Evolutionary conservation across 2,329 filamentous ascomycete species (phyloP), one percentile per base, ranked within the genome.

Genomic region (Fusarium incarnatum): DNA sequence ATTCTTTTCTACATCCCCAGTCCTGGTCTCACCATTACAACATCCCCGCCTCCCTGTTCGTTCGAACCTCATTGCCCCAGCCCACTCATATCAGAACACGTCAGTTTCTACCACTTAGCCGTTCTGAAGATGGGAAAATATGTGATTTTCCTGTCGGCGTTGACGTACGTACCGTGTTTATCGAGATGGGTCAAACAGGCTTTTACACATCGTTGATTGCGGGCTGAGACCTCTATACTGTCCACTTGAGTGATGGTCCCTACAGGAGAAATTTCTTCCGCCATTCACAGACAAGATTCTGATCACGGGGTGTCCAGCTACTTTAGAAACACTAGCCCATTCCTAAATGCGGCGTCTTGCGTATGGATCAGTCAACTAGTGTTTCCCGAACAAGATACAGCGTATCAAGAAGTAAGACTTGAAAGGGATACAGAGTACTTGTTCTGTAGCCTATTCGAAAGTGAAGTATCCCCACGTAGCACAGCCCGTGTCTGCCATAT

Each of bases 111-210:
- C 16, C 7, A n/a, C 6, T 6, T 18, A 34, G 18, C 16, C 3
- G 18, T 6, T n/a, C 5, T n/a, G 9, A n/a, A 7, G 3, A 6
- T 6, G 34, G 16, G 6, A n/a, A 11, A 4, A 18, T 37, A 2
- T n/a, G 18, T n/a, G 9, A 11, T 7, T 2, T 11, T 11, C 6
- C 10, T 4, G 11, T 37, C 4, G 6, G 3, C 18, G 10, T n/a
- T 11, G 9, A 10, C 10, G 5, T 6, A 37, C 3, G 10, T n/a
- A 1, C 5, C 7, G 0, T 4, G 16, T 37, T 11, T 5, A n/a
- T n/a, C 18, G 18, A 37, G 34, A n/a, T 37, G 5, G 10, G 18
- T n/a, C 18, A 34, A 4, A 6, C 8, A 1, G 32, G 5, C 32
- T 18, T 18, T 5, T 5, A 34, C 32, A 5, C 1, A 16, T 34